phyloP scores from a whole-genome alignment of 139 green algal genomes.

The Asterochloris erici region DNA sequence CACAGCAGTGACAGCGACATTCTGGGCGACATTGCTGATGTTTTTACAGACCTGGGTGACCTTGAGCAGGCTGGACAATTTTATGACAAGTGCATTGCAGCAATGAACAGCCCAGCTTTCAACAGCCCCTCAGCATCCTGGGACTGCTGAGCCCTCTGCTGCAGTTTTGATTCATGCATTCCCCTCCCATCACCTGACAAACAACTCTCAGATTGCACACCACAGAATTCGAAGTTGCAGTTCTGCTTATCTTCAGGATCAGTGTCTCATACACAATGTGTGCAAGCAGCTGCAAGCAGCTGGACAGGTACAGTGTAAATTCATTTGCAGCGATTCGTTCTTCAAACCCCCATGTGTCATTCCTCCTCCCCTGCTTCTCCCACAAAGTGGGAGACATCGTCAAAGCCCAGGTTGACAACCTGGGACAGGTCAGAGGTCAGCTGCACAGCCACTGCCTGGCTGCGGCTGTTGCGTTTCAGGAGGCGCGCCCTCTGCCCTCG shows the following conservation, averaged over 20 bases:
- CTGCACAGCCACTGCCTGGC: conserved; percentile 55
- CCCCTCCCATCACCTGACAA: too few species aligned
- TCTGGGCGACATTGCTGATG: conserved; percentile 37
- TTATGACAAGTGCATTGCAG: conserved; percentile 37
- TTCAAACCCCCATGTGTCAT: neutral
- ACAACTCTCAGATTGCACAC: too few species aligned
- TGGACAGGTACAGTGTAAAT: too few species aligned
- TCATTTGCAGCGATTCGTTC: neutral
- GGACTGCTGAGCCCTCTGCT: too few species aligned
- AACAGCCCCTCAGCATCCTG: too few species aligned
- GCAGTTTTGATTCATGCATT: neutral
- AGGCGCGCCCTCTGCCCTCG: conserved; percentile 48
- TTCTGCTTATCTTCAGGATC: too few species aligned
- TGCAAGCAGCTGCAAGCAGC: too few species aligned
- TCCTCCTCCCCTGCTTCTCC: conserved; percentile 30
- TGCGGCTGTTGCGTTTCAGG: conserved; percentile 32
- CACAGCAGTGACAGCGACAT: conserved; percentile 27
- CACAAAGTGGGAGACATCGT: conserved; percentile 56
- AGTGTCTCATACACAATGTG: too few species aligned
- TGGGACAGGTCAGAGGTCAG: conserved; percentile 43
- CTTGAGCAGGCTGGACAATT: conserved; percentile 34
- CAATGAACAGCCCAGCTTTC: conserved; percentile 11
- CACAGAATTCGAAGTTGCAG: too few species aligned
- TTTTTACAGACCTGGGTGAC: conserved; percentile 38
- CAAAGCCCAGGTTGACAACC: conserved; percentile 55